These are phyloP conservation scores for Neurospora intermedia DNA, from an alignment of 495 filamentous ascomycete species.

Conservation along the genomic window DNA sequence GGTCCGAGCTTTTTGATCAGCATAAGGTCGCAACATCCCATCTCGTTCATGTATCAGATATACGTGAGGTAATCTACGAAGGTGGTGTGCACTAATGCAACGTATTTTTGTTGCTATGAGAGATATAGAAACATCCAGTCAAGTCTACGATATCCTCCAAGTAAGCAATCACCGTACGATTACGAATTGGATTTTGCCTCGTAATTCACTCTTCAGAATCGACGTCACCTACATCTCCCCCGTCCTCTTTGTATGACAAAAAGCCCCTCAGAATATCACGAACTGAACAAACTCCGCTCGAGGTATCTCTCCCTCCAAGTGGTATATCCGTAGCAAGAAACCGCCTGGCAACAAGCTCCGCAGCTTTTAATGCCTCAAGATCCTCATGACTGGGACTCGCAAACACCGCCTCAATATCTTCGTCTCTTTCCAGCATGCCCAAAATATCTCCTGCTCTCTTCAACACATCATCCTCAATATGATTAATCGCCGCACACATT, in stretches of 20 bases:
- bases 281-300: not conserved
- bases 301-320: not conserved
- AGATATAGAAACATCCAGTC: too few species aligned
- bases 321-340: conserved; percentile 11
- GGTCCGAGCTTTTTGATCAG: not conserved
- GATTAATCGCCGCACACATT: conserved; percentile 75
- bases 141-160: too few species aligned
- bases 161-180: too few species aligned
- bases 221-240: not conserved
- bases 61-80: too few species aligned
- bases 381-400: conserved; percentile 7
- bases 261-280: not conserved
- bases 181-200: not conserved
- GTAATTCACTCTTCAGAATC: not conserved
- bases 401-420: conserved; percentile 16
- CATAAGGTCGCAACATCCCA: too few species aligned
- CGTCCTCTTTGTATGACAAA: not conserved
- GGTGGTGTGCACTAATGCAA: too few species aligned
- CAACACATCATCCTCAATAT: conserved; percentile 61
- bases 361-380: conserved; percentile 1
- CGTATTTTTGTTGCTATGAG: too few species aligned
- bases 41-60: too few species aligned
- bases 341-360: conserved; percentile 9
- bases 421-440: conserved; percentile 52
- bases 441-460: conserved; percentile 68